Conservation (phyloP, 352 stramenopile species). For the Globisporangium cylindrosporum region DNA sequence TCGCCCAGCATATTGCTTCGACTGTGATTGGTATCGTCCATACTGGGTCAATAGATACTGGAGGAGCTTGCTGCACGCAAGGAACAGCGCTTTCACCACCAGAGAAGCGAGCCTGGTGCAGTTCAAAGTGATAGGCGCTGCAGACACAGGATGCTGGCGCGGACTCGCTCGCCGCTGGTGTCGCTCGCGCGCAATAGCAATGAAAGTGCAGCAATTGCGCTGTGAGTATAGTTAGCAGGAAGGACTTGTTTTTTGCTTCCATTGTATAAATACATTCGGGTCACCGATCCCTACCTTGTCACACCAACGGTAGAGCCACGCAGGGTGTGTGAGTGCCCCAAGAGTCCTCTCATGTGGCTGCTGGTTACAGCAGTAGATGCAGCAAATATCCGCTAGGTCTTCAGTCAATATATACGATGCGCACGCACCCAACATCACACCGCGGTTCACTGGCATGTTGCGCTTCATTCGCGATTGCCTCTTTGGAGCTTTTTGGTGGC, state of each 20-base stretch:
- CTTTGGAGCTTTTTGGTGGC: background rate
- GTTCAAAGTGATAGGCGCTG: background rate
- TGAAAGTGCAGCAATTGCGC: background rate
- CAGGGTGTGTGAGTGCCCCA: background rate
- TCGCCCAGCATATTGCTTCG: slow-evolving; percentile 37
- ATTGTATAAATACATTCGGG: slow-evolving; percentile 11
- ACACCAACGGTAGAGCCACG: background rate
- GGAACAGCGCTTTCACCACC: background rate
- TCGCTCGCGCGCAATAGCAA: background rate
- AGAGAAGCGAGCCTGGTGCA: background rate
- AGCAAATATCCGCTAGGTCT: too few species aligned
- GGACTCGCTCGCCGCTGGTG: background rate
- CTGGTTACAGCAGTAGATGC: too few species aligned
- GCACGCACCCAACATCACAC: too few species aligned
- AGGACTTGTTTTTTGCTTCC: background rate
- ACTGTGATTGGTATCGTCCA: slow-evolving; percentile 12
- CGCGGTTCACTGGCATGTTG: too few species aligned
- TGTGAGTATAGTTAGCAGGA: slow-evolving; percentile 7
- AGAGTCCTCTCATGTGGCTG: too few species aligned
- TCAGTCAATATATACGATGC: too few species aligned
- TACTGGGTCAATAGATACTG: background rate
- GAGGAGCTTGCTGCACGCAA: background rate
- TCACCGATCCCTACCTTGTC: background rate
- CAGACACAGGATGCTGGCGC: background rate
- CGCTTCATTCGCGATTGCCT: too few species aligned